Percentiles rank a stretch among this genome's conserved stretches.
These are phyloP conservation scores for Huntiella bhutanensis DNA, from an alignment of 2,329 filamentous ascomycete species.

Conservation along the genomic window DNA sequence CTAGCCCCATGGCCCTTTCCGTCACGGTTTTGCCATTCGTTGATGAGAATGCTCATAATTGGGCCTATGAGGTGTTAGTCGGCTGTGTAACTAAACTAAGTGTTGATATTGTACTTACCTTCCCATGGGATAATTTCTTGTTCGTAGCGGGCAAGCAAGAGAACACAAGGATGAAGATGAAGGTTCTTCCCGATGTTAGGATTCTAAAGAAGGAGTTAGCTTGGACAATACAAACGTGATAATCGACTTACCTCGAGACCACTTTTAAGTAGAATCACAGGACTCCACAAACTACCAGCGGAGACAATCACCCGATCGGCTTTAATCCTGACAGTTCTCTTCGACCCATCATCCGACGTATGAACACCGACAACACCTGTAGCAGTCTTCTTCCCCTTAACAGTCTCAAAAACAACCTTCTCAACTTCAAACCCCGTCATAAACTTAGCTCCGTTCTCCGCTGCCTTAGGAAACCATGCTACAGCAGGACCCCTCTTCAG, in stretches of 20 bases:
- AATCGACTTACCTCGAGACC: constrained; percentile 41
- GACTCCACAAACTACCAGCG: constrained; percentile 57
- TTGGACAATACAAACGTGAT: background rate
- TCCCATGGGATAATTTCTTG: constrained; percentile 55
- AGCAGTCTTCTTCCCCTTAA: constrained; percentile 30
- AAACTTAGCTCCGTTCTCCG: constrained; percentile 57
- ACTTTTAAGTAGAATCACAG: constrained; percentile 57
- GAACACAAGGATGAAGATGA: constrained; percentile 56
- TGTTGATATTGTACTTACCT: constrained; percentile 17
- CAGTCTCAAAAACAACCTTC: constrained; percentile 44
- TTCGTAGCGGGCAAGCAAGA: constrained; percentile 42
- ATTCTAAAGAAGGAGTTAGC: constrained; percentile 30
- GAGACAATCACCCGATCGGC: constrained; percentile 70
- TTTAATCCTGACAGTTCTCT: constrained; percentile 48
- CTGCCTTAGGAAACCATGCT: constrained; percentile 63
- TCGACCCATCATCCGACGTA: constrained; percentile 24
- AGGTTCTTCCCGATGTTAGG: constrained; percentile 66
- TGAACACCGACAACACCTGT: constrained; percentile 53
- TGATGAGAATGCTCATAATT: constrained; percentile 62
- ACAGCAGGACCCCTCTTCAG: constrained; percentile 65
- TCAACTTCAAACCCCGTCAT: constrained; percentile 65
- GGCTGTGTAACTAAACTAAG: too few species aligned
- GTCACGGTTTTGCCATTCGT: constrained; percentile 65
- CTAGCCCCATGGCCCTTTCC: constrained; percentile 64
- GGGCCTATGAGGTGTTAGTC: constrained; percentile 29